Evolutionary conservation across 192 early-diverging fungal species (phyloP), one percentile per base, ranked within the genome.

Genomic region (Geosiphon pyriformis): DNA sequence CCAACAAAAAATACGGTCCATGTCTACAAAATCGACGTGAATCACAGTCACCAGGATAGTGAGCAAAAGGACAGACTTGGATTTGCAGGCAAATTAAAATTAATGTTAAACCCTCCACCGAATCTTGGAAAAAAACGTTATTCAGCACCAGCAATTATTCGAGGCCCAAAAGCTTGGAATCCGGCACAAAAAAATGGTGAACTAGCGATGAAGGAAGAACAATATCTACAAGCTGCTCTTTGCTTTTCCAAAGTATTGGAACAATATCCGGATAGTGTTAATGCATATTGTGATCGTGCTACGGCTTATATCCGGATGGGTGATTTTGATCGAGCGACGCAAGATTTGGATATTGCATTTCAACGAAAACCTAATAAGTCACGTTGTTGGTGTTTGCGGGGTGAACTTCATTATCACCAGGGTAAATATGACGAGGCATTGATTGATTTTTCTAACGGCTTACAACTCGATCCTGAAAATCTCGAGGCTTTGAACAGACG

Each of bases 281-380:
- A 49, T 0, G n/a, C 42, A 29, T 54, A 34, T 18, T 65, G 63
- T 65, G 63, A 65, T 65, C 23, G 63, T 35, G 63, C 63, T 15
- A 33, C 52, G 26, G 63, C 63, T 26, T 34, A 31, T 37, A 29
- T 29, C 18, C 30, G 34, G n/a, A 17, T 54, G 1, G 52, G 33
- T 33, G 32, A 65, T n/a, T 35, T 22, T n/a, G n/a, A 30, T 27
- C 12, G 32, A 34, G 50, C 63, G 18, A 54, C 18, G 7, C 22
- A 42, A 10, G 63, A 65, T 65, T 37, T 65, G 34, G 54, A n/a
- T 55, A 12, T n/a, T 3, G 63, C 63, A 33, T 50, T 54, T 26
- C 7, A 17, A 23, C 18, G 22, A 10, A 54, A 35, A 32, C 63
- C 63, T 25, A 65, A 65, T 2, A 65, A 65, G 35, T 17, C 63